phyloP scores from a whole-genome alignment of 2,329 filamentous ascomycete species.

The Microsporum audouinii region DNA sequence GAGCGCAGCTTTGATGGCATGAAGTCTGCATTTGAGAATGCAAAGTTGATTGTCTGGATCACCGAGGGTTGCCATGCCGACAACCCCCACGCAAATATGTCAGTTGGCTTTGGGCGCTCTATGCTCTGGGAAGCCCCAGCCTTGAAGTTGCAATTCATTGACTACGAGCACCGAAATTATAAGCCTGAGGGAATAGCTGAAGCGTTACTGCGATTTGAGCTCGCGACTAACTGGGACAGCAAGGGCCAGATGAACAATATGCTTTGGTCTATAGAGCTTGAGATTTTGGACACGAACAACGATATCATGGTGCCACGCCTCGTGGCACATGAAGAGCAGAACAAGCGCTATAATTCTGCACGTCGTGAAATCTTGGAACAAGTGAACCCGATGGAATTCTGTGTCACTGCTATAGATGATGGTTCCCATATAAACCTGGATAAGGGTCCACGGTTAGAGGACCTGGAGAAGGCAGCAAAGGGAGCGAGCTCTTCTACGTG shows the following conservation, averaged over 20 bases:
- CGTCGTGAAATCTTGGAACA: background rate
- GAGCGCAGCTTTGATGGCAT: background rate
- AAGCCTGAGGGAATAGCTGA: background rate
- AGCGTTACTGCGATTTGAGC: background rate
- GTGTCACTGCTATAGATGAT: too few relatives aligned
- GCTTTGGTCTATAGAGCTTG: background rate
- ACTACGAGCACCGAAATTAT: background rate
- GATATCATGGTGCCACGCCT: background rate
- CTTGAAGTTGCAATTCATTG: constrained; percentile 7
- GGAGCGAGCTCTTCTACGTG: too few relatives aligned
- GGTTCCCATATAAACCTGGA: too few relatives aligned
- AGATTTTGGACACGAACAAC: background rate
- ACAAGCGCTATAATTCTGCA: background rate
- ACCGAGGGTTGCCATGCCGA: background rate
- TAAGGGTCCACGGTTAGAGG: too few relatives aligned
- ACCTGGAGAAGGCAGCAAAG: too few relatives aligned
- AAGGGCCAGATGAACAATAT: background rate
- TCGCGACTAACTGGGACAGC: background rate
- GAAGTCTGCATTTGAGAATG: background rate
- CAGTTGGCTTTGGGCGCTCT: constrained; percentile 4
- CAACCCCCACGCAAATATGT: background rate
- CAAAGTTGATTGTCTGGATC: background rate
- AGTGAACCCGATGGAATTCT: background rate
- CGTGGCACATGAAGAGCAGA: background rate
- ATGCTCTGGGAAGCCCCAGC: background rate